Base-by-base conservation (phyloP, 805 yeast genomes). In the Ogataea naganishii region DNA sequence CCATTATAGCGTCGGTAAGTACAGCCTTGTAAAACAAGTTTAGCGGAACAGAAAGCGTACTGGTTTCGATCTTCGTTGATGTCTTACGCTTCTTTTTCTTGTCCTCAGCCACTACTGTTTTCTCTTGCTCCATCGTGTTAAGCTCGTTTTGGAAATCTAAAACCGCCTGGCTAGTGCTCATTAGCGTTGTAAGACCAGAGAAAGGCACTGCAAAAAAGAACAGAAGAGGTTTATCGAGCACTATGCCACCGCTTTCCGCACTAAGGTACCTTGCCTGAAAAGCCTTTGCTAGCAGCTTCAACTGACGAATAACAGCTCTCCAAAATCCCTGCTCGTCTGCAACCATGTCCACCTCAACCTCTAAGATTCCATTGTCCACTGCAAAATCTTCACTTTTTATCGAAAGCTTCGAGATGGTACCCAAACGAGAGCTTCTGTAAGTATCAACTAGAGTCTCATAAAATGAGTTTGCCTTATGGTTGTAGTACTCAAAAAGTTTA, bases 361-460 rank as follows among this genome's bases (percentile, higher is more conserved):
- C 53, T 10, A 50, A 7, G 1, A 49, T 7, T 7, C 51, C 51
- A 13, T 37, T 30, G 6, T 25, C 37, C 6, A 29, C 11, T 5
- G 11, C 8, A 15, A 27, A 20, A 3, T 17, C 25, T 20, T 27
- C 16, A 22, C 19, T 22, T 10, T 20, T 28, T 3, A 34, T 23
- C 4, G 31, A 26, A 3, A 46, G 20, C 21, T 26, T 34, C 4
- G 18, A 41, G 13, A 58, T 45, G 4, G 18, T 34, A 1, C 83
- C 83, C 26, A 77, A 51, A 14, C 64, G 63, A 33, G 68, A 62
- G 23, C 63, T 68, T 5, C 51, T 53, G 46, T 73, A 77, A 18
- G 57, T 58, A 21, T 66, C 57, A 7, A 48, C 45, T 8, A 77
- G 38, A 0, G 60, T 40, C 15, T 60, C 51, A 24, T 72, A 42